Evolutionary conservation across 2,329 filamentous ascomycete species (phyloP).

Genomic region (Verruconis gallopava): DNA sequence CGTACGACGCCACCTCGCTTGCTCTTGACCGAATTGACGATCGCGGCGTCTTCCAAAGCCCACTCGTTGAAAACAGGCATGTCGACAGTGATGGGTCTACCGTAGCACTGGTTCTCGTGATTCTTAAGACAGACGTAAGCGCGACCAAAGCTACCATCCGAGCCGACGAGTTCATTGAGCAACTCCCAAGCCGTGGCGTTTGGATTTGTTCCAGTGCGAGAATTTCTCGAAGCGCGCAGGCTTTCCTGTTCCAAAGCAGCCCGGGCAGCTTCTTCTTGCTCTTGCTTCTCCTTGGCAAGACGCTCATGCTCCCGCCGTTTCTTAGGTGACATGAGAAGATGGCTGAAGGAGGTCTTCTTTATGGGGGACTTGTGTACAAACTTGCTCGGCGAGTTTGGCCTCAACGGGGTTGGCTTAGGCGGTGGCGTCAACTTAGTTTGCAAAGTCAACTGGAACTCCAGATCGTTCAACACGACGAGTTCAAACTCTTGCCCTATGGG

Average conservation of each 20-base stretch:
- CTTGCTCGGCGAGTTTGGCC: conserved; percentile 49
- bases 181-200: conserved; percentile 65
- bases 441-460: conserved; percentile 96
- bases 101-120: conserved; percentile 78
- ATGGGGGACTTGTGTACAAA: conserved; percentile 36
- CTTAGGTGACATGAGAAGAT: conserved; percentile 77
- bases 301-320: conserved; percentile 89
- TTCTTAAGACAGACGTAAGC: conserved; percentile 91
- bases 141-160: conserved; percentile 87
- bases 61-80: conserved; percentile 97
- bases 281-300: conserved; percentile 35
- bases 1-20: conserved; percentile 70
- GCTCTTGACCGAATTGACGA: conserved; percentile 82
- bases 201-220: conserved; percentile 25
- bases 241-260: neutral
- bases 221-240: conserved; percentile 23
- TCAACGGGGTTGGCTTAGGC: conserved; percentile 35
- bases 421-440: conserved; percentile 86
- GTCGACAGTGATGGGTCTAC: conserved; percentile 75
- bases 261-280: conserved; percentile 17
- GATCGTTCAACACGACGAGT: conserved; percentile 87
- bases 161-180: conserved; percentile 71
- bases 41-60: conserved; percentile 64
- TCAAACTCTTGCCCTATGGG: conserved; percentile 98
- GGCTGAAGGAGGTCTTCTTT: conserved; percentile 74